phyloP scores from a whole-genome alignment of 2,329 filamentous ascomycete genomes.

The Nemania sp. region DNA sequence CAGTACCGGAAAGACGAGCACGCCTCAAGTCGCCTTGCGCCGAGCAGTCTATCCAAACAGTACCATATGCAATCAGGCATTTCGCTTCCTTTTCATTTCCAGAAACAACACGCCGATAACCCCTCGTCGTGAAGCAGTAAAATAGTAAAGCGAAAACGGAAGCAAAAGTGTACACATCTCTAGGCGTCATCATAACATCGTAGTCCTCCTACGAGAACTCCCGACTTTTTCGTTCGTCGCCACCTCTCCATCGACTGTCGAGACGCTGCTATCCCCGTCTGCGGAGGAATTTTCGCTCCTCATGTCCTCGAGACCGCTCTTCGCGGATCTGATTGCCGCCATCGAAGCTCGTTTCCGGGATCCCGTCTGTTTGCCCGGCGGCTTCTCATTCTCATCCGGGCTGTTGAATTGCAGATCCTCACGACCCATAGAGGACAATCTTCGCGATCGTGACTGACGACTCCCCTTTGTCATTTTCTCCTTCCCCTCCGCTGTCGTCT shows the following conservation, averaged over 20 bases:
- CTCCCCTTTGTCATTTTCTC: constrained; percentile 35
- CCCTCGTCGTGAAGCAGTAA: constrained; percentile 18
- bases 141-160: not conserved
- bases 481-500: constrained; percentile 31
- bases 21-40: not conserved
- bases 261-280: constrained; percentile 44
- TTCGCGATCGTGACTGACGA: constrained; percentile 44
- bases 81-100: constrained; percentile 6
- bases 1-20: constrained; percentile 15
- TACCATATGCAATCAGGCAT: constrained; percentile 18
- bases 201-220: constrained; percentile 56
- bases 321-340: constrained; percentile 43
- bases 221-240: constrained; percentile 40
- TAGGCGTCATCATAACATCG: constrained; percentile 57
- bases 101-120: constrained; percentile 19
- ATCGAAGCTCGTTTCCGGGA: constrained; percentile 51
- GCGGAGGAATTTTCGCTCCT: constrained; percentile 20
- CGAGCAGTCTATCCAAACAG: constrained; percentile 3
- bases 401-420: constrained; percentile 41
- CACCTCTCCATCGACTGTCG: constrained; percentile 36
- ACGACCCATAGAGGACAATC: constrained; percentile 47
- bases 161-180: not conserved
- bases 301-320: constrained; percentile 34
- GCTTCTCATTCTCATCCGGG: constrained; percentile 34
- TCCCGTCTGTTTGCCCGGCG: constrained; percentile 22